These are phyloP conservation scores for Endothia cerciana DNA, from an alignment of 2,329 filamentous ascomycete species.

Conservation along the genomic window DNA sequence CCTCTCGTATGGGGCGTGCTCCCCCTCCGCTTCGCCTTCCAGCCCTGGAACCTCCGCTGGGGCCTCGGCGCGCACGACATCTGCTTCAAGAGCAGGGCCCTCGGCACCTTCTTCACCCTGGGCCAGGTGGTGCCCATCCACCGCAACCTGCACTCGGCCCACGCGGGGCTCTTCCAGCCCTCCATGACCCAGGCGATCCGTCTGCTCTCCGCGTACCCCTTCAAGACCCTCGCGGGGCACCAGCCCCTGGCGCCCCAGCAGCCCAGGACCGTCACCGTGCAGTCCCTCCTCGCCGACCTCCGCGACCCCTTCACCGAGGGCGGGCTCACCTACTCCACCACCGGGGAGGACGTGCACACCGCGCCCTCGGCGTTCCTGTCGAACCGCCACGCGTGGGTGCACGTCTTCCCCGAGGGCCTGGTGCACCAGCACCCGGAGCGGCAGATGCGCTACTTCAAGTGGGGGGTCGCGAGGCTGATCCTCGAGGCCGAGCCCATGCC, in stretches of 20 bases:
- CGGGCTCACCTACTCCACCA: slow-evolving; percentile 64
- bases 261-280: slow-evolving; percentile 25
- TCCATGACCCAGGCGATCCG: slow-evolving; percentile 85
- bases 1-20: slow-evolving; percentile 91
- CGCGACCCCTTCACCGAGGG: slow-evolving; percentile 55
- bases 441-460: slow-evolving; percentile 95
- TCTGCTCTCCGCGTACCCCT: slow-evolving; percentile 69
- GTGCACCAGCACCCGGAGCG: slow-evolving; percentile 84
- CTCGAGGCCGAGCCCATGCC: slow-evolving; percentile 87
- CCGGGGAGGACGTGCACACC: slow-evolving; percentile 65
- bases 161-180: slow-evolving; percentile 88
- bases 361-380: slow-evolving; percentile 72
- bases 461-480: slow-evolving; percentile 90
- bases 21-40: slow-evolving; percentile 73
- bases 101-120: slow-evolving; percentile 80
- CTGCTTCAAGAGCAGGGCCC: slow-evolving; percentile 81
- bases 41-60: slow-evolving; percentile 81
- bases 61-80: slow-evolving; percentile 92
- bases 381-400: slow-evolving; percentile 81
- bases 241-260: slow-evolving; percentile 19
- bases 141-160: slow-evolving; percentile 73
- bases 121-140: slow-evolving; percentile 93
- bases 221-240: slow-evolving; percentile 37
- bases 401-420: slow-evolving; percentile 94
- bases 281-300: slow-evolving; percentile 35